Evolutionary conservation across 805 yeast genomes (phyloP).

Genomic region (Tetrapisispora arboricola): DNA sequence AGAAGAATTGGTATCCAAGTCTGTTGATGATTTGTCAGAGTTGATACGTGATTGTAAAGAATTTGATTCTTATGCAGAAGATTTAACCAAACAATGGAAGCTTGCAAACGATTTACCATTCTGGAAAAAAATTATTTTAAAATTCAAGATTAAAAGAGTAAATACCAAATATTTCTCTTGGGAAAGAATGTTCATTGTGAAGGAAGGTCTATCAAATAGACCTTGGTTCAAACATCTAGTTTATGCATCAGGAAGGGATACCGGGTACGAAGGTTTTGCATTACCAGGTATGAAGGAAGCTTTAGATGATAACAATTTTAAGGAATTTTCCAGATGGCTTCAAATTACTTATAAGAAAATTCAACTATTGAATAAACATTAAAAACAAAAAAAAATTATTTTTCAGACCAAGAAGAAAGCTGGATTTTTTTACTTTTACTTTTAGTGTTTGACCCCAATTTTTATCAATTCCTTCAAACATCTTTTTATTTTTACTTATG

Average conservation of each 20-base stretch:
- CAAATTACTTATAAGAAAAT: constrained; percentile 4
- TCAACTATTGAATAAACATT: not conserved
- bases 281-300: constrained; percentile 46
- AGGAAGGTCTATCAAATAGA: constrained; percentile 38
- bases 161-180: constrained; percentile 33
- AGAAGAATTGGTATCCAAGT: not conserved
- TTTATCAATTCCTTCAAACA: too few species aligned
- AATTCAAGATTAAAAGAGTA: constrained; percentile 16
- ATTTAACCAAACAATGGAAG: constrained; percentile 23
- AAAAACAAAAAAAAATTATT: too few species aligned
- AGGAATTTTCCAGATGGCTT: constrained; percentile 27
- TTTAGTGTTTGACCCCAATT: too few species aligned
- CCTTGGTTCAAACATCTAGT: constrained; percentile 46
- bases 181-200: constrained; percentile 37
- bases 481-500: too few species aligned
- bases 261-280: constrained; percentile 46
- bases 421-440: too few species aligned
- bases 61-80: constrained; percentile 19
- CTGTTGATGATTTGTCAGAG: not conserved
- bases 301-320: constrained; percentile 37
- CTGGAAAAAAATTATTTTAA: constrained; percentile 23
- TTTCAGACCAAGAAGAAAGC: too few species aligned
- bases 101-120: constrained; percentile 24
- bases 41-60: not conserved
- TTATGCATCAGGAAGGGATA: constrained; percentile 44